phyloP scores from a whole-genome alignment of 352 stramenopile genomes.

The Phytophthora litchii region DNA sequence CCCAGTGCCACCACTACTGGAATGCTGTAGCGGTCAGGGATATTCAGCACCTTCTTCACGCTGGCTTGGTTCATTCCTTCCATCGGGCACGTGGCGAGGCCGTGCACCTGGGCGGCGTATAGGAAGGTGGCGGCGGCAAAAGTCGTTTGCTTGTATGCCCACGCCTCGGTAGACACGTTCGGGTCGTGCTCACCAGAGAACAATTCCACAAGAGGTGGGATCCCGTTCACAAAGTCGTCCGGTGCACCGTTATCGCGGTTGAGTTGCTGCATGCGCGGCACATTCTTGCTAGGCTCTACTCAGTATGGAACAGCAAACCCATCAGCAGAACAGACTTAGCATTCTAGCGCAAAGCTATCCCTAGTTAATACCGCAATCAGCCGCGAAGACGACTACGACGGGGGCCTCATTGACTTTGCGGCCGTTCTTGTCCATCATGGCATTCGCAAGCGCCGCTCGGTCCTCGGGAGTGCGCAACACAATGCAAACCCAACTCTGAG shows the following conservation, averaged over 20 bases:
- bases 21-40: slow-evolving; percentile 72
- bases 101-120: slow-evolving; percentile 62
- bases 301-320: background rate
- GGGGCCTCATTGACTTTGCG: slow-evolving; percentile 68
- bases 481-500: slow-evolving; percentile 66
- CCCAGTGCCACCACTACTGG: slow-evolving; percentile 67
- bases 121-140: slow-evolving; percentile 69
- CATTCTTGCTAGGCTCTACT: slow-evolving; percentile 64
- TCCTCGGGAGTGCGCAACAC: slow-evolving; percentile 58
- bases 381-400: slow-evolving; percentile 70
- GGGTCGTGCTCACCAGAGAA: slow-evolving; percentile 64
- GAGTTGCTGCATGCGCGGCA: slow-evolving; percentile 68
- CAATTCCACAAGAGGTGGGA: slow-evolving; percentile 51
- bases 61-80: slow-evolving; percentile 65
- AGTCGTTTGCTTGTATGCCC: slow-evolving; percentile 76
- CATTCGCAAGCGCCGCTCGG: slow-evolving; percentile 53
- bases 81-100: slow-evolving; percentile 68
- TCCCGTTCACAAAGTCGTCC: slow-evolving; percentile 42
- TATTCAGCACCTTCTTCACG: slow-evolving; percentile 56
- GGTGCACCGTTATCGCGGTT: slow-evolving; percentile 56
- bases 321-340: background rate
- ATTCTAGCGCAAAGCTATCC: background rate
- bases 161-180: slow-evolving; percentile 62
- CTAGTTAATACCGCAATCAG: slow-evolving; percentile 52
- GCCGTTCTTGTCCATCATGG: slow-evolving; percentile 68